These are phyloP conservation scores for Symbiodinium natans DNA, from an alignment of 73 alveolate species.

Conservation along the genomic window DNA sequence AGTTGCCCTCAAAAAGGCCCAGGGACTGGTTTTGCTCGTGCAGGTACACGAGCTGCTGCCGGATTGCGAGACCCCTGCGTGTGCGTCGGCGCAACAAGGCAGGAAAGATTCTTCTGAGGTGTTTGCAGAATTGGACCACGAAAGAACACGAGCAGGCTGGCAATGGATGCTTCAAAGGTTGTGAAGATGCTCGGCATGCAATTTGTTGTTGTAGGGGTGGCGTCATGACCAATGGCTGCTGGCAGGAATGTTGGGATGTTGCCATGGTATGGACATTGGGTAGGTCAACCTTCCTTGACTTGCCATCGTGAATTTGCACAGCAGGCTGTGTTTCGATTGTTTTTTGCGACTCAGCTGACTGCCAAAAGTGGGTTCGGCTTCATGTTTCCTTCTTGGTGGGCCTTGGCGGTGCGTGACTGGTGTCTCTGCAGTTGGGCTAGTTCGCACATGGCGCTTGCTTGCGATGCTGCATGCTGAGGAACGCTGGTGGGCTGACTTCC, in stretches of 20 bases:
- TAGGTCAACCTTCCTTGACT: too few species aligned
- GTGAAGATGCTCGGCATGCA: background rate
- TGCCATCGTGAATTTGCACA: too few species aligned
- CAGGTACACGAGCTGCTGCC: background rate
- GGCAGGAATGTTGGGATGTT: too few species aligned
- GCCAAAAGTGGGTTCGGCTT: too few species aligned
- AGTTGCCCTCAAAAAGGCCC: too few species aligned
- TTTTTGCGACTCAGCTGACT: too few species aligned
- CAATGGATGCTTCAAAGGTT: background rate
- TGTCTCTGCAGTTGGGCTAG: background rate
- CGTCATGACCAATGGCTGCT: too few species aligned
- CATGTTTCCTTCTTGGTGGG: background rate
- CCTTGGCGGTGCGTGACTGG: background rate
- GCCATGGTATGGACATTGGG: too few species aligned
- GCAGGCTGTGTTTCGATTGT: too few species aligned
- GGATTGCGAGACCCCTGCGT: background rate
- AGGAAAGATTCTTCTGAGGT: background rate
- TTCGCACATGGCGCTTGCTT: background rate
- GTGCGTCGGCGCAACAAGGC: background rate
- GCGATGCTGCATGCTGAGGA: too few species aligned
- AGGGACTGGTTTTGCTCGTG: too few species aligned
- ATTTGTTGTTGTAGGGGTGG: background rate
- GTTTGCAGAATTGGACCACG: too few species aligned
- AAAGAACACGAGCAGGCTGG: background rate
- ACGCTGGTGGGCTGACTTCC: constrained; percentile 22